phyloP scores from a whole-genome alignment of 352 stramenopile genomes.

The Aphanomyces astaci region DNA sequence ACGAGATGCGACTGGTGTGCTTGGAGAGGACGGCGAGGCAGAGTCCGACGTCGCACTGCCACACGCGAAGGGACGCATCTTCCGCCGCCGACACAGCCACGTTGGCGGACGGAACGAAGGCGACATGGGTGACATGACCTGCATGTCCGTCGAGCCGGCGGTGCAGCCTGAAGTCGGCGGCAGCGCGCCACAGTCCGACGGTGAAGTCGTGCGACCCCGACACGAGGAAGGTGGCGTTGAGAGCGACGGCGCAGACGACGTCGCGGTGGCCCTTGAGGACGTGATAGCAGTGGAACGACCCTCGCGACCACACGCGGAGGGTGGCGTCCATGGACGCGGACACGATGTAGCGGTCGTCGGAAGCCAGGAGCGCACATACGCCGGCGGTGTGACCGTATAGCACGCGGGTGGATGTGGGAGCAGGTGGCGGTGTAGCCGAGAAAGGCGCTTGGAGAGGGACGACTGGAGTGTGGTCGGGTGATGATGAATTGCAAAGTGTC shows the following conservation, averaged over 20 bases:
- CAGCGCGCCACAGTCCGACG: conserved; percentile 43
- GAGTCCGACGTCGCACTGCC: conserved; percentile 36
- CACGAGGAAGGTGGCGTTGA: conserved; percentile 48
- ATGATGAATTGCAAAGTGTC: background rate
- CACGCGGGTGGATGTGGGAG: conserved; percentile 27
- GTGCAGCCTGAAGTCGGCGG: conserved; percentile 35
- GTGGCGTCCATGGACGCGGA: conserved; percentile 58
- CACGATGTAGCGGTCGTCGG: conserved; percentile 53
- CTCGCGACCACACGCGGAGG: conserved; percentile 62
- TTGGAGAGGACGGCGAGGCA: conserved; percentile 36
- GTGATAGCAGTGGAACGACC: conserved; percentile 42
- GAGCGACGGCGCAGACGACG: conserved; percentile 47
- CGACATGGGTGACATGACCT: conserved; percentile 52
- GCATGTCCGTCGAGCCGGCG: conserved; percentile 39
- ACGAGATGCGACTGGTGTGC: conserved; percentile 50
- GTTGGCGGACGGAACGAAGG: conserved; percentile 20
- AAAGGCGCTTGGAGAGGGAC: background rate
- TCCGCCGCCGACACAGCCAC: conserved; percentile 52
- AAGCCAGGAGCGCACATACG: conserved; percentile 42
- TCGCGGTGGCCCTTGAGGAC: conserved; percentile 59
- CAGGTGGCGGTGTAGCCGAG: background rate
- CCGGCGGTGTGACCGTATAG: conserved; percentile 55
- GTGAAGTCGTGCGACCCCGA: conserved; percentile 62
- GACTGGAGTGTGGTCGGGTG: background rate
- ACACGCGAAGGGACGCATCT: conserved; percentile 51